Evolutionary conservation across 352 stramenopile genomes (phyloP).

Genomic region (Phytophthora chlamydospora): DNA sequence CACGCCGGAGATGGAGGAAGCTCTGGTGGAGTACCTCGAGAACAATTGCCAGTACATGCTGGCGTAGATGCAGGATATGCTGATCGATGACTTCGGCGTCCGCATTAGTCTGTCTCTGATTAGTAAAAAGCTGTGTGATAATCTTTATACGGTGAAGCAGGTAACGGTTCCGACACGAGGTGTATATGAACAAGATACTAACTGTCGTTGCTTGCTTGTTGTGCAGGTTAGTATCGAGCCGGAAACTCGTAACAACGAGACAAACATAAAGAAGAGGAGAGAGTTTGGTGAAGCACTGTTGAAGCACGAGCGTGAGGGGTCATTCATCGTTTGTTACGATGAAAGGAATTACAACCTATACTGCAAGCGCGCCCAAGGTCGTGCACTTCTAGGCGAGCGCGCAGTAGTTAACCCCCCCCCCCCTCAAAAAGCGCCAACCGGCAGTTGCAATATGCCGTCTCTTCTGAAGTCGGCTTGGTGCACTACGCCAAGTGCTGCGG

Average conservation of each 20-base stretch:
- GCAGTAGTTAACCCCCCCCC: neutral
- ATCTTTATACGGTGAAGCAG: too few species aligned
- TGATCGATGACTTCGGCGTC: too few species aligned
- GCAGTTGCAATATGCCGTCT: neutral
- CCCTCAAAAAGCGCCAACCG: neutral
- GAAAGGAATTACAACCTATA: slow-evolving; percentile 1
- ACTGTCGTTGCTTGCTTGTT: neutral
- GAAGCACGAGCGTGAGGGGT: neutral
- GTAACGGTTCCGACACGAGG: too few species aligned
- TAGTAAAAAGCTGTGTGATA: too few species aligned
- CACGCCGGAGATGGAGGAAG: too few species aligned
- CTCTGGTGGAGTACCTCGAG: too few species aligned
- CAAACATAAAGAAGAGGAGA: neutral
- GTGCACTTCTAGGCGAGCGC: neutral
- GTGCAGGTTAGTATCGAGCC: neutral
- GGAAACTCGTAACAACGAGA: neutral
- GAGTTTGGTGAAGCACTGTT: neutral
- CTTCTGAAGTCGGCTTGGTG: neutral
- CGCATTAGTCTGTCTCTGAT: too few species aligned
- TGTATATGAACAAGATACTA: neutral
- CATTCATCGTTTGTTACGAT: neutral
- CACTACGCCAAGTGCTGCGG: slow-evolving; percentile 2
- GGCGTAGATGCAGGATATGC: too few species aligned
- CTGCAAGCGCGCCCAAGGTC: neutral
- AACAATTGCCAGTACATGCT: too few species aligned